Evolutionary conservation across 2,329 filamentous ascomycete genomes (phyloP), one percentile per base, ranked within the genome.

Genomic region (Aureobasidium namibiae): DNA sequence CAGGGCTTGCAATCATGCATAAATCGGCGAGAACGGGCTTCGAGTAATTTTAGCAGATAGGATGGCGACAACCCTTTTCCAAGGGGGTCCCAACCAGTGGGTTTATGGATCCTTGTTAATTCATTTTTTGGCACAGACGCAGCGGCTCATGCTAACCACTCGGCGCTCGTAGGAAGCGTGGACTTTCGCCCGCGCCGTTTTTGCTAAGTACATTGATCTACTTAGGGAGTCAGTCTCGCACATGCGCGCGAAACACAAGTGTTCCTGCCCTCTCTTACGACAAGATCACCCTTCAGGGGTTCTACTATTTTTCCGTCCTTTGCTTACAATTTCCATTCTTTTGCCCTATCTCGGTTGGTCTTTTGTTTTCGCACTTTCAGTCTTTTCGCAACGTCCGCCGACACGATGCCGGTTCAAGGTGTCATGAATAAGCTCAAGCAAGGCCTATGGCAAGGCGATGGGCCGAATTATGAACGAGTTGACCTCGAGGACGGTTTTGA

Each of bases 371-470:
- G 3, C 6, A n/a, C 34, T 26, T 36, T 33, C 23, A 11, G 4
- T 18, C 8, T 13, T 18, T n/a, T n/a, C 23, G 26, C 16, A 18
- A 41, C 36, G 4, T 31, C 4, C n/a, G 21, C 24, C 24, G n/a
- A 36, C 21, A 45, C 29, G n/a, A 56, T 57, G 53, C 24, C 41
- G 10, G 13, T 33, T 7, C 38, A 56, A 42, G 38, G 50, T 39
- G 34, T 57, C 54, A 16, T 48, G 54, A 39, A 34, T 48, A 57
- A 57, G 54, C 31, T 57, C 29, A 56, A 36, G 54, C 54, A 33
- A 38, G 36, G n/a, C 29, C 13, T 56, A n/a, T 46, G 39, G 53
- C 39, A 56, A 36, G 41, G 52, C 21, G 39, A 14, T 48, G 54
- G 33, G n/a, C 54, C 29, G 23, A 23, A 29, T 39, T 57, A 57